Percentiles rank a stretch among this genome's conserved stretches.
Evolutionary conservation across 345 rosid species (phyloP).

Genomic region (Gossypium arboreum): DNA sequence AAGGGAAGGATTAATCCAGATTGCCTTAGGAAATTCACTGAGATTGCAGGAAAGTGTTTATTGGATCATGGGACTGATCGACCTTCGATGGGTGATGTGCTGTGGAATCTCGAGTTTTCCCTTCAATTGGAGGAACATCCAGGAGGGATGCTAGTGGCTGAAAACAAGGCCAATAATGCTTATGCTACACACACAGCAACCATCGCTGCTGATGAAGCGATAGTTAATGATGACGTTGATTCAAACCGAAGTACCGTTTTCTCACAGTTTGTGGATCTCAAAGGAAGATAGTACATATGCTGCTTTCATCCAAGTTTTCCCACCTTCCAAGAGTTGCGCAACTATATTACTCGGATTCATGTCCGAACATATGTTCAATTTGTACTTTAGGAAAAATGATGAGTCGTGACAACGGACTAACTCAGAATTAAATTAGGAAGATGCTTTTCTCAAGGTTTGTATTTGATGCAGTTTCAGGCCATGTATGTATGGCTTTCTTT

Average conservation of each 20-base stretch:
- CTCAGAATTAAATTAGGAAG: too few species aligned
- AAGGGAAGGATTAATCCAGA: slow-evolving; percentile 46
- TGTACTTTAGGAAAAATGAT: too few species aligned
- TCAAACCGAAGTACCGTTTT: slow-evolving; percentile 9
- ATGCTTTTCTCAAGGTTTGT: too few species aligned
- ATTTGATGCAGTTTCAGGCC: too few species aligned
- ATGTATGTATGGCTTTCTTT: too few species aligned
- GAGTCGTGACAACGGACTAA: too few species aligned
- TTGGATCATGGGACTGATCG: slow-evolving; percentile 58
- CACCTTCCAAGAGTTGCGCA: too few species aligned
- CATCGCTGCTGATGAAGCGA: slow-evolving; percentile 24
- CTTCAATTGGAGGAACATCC: slow-evolving; percentile 54
- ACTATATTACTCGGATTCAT: too few species aligned
- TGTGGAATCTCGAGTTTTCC: slow-evolving; percentile 74
- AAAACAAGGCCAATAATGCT: slow-evolving; percentile 13
- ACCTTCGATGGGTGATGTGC: slow-evolving; percentile 79
- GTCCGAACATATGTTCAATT: too few species aligned
- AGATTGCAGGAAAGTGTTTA: slow-evolving; percentile 66
- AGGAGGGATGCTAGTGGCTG: slow-evolving; percentile 21
- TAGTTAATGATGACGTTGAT: slow-evolving; percentile 5
- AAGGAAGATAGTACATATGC: slow-evolving; percentile 31
- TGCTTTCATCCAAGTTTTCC: neutral
- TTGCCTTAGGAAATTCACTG: slow-evolving; percentile 60
- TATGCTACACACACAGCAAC: slow-evolving; percentile 12
- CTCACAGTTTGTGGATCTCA: slow-evolving; percentile 39